These are phyloP conservation scores for Babesia sp. DNA, from an alignment of 169 alveolate genomes.

Conservation along the genomic window DNA sequence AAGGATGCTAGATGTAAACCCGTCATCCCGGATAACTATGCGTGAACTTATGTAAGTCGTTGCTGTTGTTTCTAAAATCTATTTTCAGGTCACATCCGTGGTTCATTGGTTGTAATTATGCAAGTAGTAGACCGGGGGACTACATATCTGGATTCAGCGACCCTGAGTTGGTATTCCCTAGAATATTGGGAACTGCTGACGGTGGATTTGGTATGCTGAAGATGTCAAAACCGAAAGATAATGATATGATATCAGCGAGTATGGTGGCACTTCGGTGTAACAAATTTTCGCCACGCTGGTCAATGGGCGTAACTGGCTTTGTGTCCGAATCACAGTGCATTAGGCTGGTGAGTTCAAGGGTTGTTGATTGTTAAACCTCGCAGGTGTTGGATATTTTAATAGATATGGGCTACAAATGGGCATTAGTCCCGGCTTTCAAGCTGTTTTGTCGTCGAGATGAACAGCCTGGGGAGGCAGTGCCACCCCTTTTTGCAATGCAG, in stretches of 20 bases:
- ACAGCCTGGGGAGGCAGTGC: not conserved
- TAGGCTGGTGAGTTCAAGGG: conserved; percentile 6
- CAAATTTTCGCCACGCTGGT: conserved; percentile 32
- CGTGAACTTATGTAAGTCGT: conserved; percentile 38
- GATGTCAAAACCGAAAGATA: conserved; percentile 4
- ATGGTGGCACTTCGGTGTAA: conserved; percentile 19
- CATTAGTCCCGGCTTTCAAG: conserved; percentile 33
- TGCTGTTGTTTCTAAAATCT: not conserved
- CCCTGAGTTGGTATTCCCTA: not conserved
- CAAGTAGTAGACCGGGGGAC: not conserved
- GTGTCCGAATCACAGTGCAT: conserved; percentile 51
- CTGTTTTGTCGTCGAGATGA: conserved; percentile 5
- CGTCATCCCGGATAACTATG: conserved; percentile 57
- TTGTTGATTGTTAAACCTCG: not conserved
- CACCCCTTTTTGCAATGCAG: conserved; percentile 31
- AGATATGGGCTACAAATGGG: conserved; percentile 48
- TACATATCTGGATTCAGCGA: conserved; percentile 3
- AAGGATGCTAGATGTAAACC: conserved; percentile 65
- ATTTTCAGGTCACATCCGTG: conserved; percentile 1
- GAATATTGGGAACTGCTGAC: not conserved
- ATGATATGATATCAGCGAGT: conserved; percentile 13
- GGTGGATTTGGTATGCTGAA: not conserved
- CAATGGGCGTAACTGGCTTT: conserved; percentile 38
- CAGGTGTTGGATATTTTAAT: conserved; percentile 29
- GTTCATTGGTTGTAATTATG: conserved; percentile 14